Evolutionary conservation across 345 rosid species (phyloP), one percentile per base, ranked within the genome.

Genomic region (Mangifera indica): DNA sequence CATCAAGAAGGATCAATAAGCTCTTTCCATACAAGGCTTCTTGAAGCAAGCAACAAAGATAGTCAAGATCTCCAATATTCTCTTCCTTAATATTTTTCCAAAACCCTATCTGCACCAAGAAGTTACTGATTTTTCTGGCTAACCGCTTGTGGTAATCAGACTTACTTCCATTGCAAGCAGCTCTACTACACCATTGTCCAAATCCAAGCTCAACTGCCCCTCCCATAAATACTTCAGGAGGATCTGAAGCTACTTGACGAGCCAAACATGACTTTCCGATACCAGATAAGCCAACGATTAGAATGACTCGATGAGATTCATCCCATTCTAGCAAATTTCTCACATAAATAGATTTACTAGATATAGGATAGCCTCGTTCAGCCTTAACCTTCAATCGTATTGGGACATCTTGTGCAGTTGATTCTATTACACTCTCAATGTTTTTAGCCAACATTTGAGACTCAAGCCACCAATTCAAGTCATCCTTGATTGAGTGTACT

Each of bases 221-320:
- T 4, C 64, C 78, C n/a, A 52, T 46, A 58, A 77, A 67, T 57
- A 34, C 74, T 26, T 40, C 63, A 5, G 79, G 81, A 17, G 79
- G 74, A 76, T 44, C 52, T 67, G 79, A 72, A 63, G 79, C 82
- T 67, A 79, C 77, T 74, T 79, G 79, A 57, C 77, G 74, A 64
- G 77, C 82, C 74, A 79, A 79, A 63, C 79, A 79, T 13, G 79
- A 75, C 74, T 79, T 79, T 34, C 82, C 82, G 49, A 79, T 67
- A 20, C 81, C 78, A 21, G 78, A 81, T 64, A 71, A 21, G 21
- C 81, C 84, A 72, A 77, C 81, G 52, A 74, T 77, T 68, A 72
- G 74, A 63, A 72, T 68, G 29, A 79, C 74, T 44, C 54, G 76
- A 66, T 74, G 75, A 66, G 67, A 66, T 22, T 24, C 69, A 26